A percentile compares a stretch with the other conserved stretches of the same genome.
Conservation (phyloP, 257 asterid genomes). For the Ocimum tenuiflorum region DNA sequence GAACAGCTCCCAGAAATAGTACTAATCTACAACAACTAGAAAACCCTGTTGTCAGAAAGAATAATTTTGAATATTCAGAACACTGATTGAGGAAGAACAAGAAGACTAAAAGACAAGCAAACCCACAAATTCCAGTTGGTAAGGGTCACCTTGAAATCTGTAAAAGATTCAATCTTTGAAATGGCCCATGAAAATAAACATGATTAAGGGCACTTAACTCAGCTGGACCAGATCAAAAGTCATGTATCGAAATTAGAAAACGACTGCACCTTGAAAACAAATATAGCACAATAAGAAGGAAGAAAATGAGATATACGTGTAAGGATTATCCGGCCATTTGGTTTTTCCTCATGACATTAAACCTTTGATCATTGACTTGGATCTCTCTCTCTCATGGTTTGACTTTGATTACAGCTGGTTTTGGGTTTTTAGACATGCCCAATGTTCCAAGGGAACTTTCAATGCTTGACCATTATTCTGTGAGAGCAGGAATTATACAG, state of each 20-base stretch:
- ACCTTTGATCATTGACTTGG: conserved; percentile 37
- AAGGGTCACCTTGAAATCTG: conserved; percentile 8
- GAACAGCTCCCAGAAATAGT: conserved; percentile 9
- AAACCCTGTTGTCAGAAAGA: conserved; percentile 19
- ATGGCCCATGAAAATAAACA: conserved; percentile 7
- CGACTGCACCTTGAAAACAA: not conserved
- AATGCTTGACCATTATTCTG: conserved; percentile 16
- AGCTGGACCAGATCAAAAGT: conserved; percentile 21
- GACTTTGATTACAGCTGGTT: conserved; percentile 18
- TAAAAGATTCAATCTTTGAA: conserved; percentile 23
- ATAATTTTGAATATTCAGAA: not conserved
- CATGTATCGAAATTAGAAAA: not conserved
- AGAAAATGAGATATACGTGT: not conserved
- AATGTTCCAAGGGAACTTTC: conserved; percentile 23
- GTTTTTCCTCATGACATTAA: conserved; percentile 18
- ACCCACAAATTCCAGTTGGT: conserved; percentile 10
- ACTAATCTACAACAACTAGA: conserved; percentile 15
- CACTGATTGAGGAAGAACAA: conserved; percentile 11
- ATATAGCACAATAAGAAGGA: not conserved
- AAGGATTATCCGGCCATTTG: conserved; percentile 13
- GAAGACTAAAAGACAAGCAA: conserved; percentile 19
- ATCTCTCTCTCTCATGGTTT: conserved; percentile 22
- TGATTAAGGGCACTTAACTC: conserved; percentile 8
- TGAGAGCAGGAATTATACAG: not conserved
- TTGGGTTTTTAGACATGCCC: conserved; percentile 24